Percentiles rank a stretch among this genome's conserved stretches.
Evolutionary conservation across 2,329 filamentous ascomycete genomes (phyloP).

Genomic region (Cordyceps cicadae): DNA sequence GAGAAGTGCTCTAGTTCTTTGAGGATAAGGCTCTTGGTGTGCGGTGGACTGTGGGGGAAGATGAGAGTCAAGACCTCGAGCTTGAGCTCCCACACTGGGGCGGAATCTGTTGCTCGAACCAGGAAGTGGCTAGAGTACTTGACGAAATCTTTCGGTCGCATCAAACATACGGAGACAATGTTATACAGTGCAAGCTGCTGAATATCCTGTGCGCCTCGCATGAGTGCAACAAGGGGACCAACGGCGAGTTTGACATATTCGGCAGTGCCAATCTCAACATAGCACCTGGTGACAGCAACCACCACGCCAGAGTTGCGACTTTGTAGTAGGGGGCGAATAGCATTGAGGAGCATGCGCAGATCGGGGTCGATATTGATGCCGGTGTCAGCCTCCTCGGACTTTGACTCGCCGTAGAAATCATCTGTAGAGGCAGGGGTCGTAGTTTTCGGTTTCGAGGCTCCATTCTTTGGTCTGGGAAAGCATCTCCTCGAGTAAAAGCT

Average conservation of each 20-base stretch:
- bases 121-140: constrained; percentile 86
- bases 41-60: constrained; percentile 70
- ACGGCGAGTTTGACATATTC: constrained; percentile 68
- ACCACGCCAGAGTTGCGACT: constrained; percentile 92
- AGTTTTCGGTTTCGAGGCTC: constrained; percentile 33
- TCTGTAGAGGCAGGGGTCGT: constrained; percentile 39
- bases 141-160: constrained; percentile 70
- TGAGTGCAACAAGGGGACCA: constrained; percentile 76
- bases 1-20: constrained; percentile 94
- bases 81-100: constrained; percentile 83
- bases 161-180: constrained; percentile 83
- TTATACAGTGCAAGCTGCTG: constrained; percentile 88
- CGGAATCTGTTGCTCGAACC: constrained; percentile 68
- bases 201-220: constrained; percentile 78
- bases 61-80: constrained; percentile 84
- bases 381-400: constrained; percentile 35
- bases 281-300: constrained; percentile 76
- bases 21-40: constrained; percentile 77
- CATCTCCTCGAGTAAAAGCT: constrained; percentile 77
- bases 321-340: constrained; percentile 75
- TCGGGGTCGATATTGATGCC: constrained; percentile 70
- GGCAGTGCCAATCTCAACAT: constrained; percentile 72
- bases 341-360: constrained; percentile 69
- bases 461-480: constrained; percentile 64
- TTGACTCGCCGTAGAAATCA: constrained; percentile 72